These are phyloP conservation scores for Dimargaris cristalligena DNA, from an alignment of 192 early-diverging fungal species.

Conservation along the genomic window DNA sequence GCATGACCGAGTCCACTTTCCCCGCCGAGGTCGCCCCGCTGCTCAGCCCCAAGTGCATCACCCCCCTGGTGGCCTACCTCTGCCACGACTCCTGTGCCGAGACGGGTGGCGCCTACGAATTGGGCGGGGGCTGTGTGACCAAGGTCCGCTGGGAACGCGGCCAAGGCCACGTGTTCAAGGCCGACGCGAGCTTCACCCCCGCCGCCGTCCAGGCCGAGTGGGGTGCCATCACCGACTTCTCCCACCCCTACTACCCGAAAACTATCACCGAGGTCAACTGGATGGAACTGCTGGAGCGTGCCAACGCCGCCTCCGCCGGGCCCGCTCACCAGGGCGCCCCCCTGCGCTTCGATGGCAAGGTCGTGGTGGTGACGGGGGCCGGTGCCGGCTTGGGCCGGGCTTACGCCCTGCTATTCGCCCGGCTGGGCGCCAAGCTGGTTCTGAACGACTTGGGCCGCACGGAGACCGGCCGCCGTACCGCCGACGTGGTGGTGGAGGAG, in stretches of 20 bases:
- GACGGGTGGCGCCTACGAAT: constrained; percentile 80
- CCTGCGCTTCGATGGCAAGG: constrained; percentile 58
- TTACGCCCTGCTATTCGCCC: constrained; percentile 70
- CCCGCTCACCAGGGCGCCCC: constrained; percentile 26
- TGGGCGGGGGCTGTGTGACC: constrained; percentile 78
- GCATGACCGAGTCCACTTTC: constrained; percentile 95
- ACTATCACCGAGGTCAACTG: constrained; percentile 71
- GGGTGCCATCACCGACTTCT: constrained; percentile 58
- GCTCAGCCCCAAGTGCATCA: constrained; percentile 93
- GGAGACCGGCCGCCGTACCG: constrained; percentile 26
- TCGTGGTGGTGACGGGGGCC: constrained; percentile 80
- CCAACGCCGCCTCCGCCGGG: constrained; percentile 48
- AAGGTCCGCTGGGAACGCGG: constrained; percentile 87
- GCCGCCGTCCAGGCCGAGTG: constrained; percentile 61
- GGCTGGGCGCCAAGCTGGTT: constrained; percentile 74
- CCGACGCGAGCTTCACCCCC: constrained; percentile 71
- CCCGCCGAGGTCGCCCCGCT: constrained; percentile 88
- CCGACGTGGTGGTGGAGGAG: constrained; percentile 70
- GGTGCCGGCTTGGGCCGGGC: constrained; percentile 86
- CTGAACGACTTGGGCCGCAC: constrained; percentile 83
- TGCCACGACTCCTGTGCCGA: constrained; percentile 73
- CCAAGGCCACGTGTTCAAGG: constrained; percentile 77
- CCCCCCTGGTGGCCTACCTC: constrained; percentile 85
- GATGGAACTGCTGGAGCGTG: constrained; percentile 57
- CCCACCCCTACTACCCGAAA: constrained; percentile 38